phyloP scores from a whole-genome alignment of 2,329 filamentous ascomycete genomes.

The Penicillium psychrosexuale region DNA sequence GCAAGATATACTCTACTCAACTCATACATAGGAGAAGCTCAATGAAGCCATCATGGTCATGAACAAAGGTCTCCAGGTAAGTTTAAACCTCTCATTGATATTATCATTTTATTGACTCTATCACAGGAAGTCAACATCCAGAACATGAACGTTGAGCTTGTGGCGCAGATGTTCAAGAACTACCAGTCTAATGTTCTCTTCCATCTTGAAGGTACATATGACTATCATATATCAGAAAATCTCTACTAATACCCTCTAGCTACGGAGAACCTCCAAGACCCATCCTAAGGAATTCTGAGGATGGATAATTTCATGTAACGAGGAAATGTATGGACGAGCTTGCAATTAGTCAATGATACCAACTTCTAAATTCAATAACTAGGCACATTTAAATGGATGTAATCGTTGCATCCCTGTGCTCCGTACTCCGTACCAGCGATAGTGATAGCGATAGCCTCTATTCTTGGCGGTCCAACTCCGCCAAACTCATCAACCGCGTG shows the following conservation, averaged over 20 bases:
- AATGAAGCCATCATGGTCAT: conserved; percentile 90
- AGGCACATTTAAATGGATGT: neutral
- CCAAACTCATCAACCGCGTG: conserved; percentile 10
- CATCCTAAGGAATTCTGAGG: conserved; percentile 48
- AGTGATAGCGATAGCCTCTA: conserved; percentile 10
- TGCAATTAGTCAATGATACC: conserved; percentile 7
- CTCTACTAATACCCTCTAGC: conserved; percentile 50
- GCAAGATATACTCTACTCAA: conserved; percentile 9
- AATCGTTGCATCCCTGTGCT: neutral
- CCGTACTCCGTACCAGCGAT: neutral
- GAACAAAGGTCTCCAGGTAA: conserved; percentile 85
- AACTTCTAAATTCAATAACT: neutral
- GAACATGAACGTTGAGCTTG: conserved; percentile 98
- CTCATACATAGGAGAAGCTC: conserved; percentile 73
- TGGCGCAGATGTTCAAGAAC: conserved; percentile 99
- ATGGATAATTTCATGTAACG: conserved; percentile 24
- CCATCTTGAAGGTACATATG: conserved; percentile 77
- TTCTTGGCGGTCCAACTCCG: conserved; percentile 15
- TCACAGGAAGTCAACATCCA: conserved; percentile 90
- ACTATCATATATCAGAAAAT: neutral
- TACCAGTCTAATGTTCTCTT: conserved; percentile 98
- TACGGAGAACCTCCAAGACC: conserved; percentile 78
- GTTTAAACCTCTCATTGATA: neutral
- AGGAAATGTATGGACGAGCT: conserved; percentile 10
- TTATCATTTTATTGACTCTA: neutral